Evolutionary conservation across 164 flowering plant species (phyloP).

Genomic region (Hamamelis virginiana): DNA sequence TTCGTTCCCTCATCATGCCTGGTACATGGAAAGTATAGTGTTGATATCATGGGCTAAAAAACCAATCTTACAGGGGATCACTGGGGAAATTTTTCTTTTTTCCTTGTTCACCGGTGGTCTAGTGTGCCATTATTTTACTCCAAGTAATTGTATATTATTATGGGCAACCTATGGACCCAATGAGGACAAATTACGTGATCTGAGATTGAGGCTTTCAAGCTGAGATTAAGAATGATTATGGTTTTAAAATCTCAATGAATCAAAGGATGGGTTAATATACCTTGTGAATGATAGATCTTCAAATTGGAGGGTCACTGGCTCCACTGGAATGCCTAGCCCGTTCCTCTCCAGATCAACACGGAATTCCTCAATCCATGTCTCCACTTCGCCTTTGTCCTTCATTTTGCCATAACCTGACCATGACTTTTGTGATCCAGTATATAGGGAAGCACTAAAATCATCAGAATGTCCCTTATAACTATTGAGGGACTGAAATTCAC

Average conservation of each 20-base stretch:
- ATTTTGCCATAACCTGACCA: constrained; percentile 1
- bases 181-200: neutral
- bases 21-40: constrained; percentile 11
- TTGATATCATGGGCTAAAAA: neutral
- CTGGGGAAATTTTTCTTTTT: no score
- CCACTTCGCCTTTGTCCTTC: constrained; percentile 3
- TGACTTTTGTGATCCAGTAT: constrained; percentile 5
- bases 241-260: neutral
- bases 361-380: constrained; percentile 11
- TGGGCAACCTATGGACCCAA: neutral
- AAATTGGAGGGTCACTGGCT: constrained; percentile 25
- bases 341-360: constrained; percentile 19
- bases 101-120: no score
- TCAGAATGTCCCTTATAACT: constrained; percentile 1
- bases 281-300: constrained; percentile 21
- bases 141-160: neutral
- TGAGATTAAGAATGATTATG: neutral
- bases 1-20: constrained; percentile 10
- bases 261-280: constrained; percentile 5
- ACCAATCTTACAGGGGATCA: no score
- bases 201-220: neutral
- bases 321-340: constrained; percentile 20
- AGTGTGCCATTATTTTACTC: no score
- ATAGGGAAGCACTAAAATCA: neutral
- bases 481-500: constrained; percentile 2